A percentile compares a stretch with the other conserved stretches of the same genome.
phyloP scores from a whole-genome alignment of 2,329 filamentous ascomycete genomes.

The Exserohilum rostratum region DNA sequence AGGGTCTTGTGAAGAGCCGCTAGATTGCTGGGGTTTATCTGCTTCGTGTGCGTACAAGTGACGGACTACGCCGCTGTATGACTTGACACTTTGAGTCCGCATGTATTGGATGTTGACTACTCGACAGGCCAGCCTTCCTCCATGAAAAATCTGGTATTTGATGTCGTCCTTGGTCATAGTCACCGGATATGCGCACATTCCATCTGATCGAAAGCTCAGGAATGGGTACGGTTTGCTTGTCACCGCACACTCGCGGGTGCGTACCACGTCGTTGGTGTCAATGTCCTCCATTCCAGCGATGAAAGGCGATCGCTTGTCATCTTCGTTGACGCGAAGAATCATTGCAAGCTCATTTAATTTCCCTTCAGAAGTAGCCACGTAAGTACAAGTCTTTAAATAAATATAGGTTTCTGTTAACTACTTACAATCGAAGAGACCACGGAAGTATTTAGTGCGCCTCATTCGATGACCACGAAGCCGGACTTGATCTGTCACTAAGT shows the following conservation, averaged over 20 bases:
- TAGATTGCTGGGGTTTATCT: neutral
- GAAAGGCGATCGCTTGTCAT: neutral
- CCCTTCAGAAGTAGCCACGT: constrained; percentile 14
- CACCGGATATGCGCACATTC: neutral
- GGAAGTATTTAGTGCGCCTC: constrained; percentile 23
- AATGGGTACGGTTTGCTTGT: constrained; percentile 11
- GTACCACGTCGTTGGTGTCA: neutral
- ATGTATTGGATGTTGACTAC: constrained; percentile 2
- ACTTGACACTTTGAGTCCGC: neutral
- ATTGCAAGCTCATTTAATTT: constrained; percentile 21
- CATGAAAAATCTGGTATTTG: constrained; percentile 4
- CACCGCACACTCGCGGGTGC: neutral
- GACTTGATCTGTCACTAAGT: constrained; percentile 23
- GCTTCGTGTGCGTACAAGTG: constrained; percentile 8
- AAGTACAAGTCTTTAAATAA: neutral
- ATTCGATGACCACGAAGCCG: constrained; percentile 28
- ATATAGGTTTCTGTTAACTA: neutral
- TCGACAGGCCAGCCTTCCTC: constrained; percentile 2
- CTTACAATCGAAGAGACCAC: constrained; percentile 27
- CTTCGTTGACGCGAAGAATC: constrained; percentile 1
- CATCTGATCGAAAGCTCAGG: neutral
- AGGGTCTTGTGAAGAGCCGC: neutral
- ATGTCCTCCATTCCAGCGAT: constrained; percentile 6
- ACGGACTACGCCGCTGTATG: constrained; percentile 11
- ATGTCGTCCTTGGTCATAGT: neutral